phyloP scores from a whole-genome alignment of 2,329 filamentous ascomycete genomes.

The Drechslera avenae region DNA sequence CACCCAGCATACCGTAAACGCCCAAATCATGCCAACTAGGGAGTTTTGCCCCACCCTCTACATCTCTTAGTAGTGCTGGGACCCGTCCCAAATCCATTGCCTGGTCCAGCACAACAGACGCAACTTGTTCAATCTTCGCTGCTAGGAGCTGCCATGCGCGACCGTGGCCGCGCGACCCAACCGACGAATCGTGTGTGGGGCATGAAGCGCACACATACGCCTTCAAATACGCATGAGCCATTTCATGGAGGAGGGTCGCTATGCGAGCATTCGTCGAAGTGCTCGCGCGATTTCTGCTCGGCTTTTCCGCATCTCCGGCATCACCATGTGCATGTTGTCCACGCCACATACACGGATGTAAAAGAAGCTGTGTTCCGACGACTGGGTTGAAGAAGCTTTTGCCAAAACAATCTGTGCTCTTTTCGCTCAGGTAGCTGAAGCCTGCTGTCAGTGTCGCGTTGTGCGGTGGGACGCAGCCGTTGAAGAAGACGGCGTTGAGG shows the following conservation, averaged over 20 bases:
- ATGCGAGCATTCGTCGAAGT: constrained; percentile 6
- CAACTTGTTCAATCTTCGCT: constrained; percentile 24
- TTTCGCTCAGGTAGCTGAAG: constrained; percentile 12
- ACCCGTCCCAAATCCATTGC: constrained; percentile 21
- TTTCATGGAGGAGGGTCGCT: constrained; percentile 24
- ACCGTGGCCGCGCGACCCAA: constrained; percentile 18
- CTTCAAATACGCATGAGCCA: constrained; percentile 24
- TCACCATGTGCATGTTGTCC: constrained; percentile 4
- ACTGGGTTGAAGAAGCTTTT: constrained; percentile 17
- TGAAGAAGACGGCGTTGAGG: constrained; percentile 21
- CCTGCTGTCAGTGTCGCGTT: constrained; percentile 9
- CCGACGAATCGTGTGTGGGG: constrained; percentile 11
- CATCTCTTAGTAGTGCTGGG: constrained; percentile 18
- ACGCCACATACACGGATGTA: constrained; percentile 19
- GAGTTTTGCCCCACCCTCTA: constrained; percentile 8
- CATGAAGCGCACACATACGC: constrained; percentile 21
- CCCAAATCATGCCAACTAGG: constrained; percentile 25
- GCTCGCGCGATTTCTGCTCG: neutral
- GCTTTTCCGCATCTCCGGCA: neutral
- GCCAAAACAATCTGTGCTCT: constrained; percentile 14
- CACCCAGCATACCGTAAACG: constrained; percentile 2
- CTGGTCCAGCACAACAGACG: constrained; percentile 16
- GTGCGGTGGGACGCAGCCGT: constrained; percentile 11
- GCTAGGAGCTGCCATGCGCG: constrained; percentile 26
- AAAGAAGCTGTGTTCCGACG: constrained; percentile 19